Conservation (phyloP, 768 basidiomycete species). For the Trametes elegans region DNA sequence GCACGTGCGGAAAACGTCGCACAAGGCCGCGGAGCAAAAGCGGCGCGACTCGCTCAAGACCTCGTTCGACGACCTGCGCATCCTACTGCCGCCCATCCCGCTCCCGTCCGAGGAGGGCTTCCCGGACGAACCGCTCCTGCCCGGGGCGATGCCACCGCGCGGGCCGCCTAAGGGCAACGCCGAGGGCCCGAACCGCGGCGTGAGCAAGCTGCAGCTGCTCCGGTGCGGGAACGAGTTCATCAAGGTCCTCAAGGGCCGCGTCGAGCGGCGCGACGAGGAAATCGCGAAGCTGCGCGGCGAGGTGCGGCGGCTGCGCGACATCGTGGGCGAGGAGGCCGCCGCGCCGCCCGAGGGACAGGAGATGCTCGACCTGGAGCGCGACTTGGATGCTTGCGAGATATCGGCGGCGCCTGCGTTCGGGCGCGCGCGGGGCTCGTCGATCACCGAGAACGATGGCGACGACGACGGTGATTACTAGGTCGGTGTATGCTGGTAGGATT, state of each 20-base stretch:
- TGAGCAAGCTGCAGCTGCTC: constrained; percentile 90
- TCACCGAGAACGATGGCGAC: constrained; percentile 14
- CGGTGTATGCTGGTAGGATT: not conserved
- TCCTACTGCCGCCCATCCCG: constrained; percentile 85
- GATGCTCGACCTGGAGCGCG: constrained; percentile 51
- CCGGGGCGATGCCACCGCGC: constrained; percentile 86
- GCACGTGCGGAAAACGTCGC: constrained; percentile 70
- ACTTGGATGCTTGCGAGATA: constrained; percentile 56
- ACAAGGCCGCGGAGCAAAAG: constrained; percentile 97
- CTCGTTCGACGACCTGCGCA: constrained; percentile 83
- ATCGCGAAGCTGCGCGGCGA: constrained; percentile 66
- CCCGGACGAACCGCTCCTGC: constrained; percentile 72
- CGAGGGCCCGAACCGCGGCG: constrained; percentile 93
- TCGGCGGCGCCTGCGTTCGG: constrained; percentile 24
- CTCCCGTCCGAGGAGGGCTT: constrained; percentile 72
- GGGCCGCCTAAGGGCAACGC: constrained; percentile 82
- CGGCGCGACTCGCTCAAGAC: constrained; percentile 95
- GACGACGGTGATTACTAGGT: constrained; percentile 7
- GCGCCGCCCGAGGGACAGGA: constrained; percentile 37
- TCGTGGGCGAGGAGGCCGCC: constrained; percentile 34
- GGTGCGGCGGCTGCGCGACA: constrained; percentile 53
- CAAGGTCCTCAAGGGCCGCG: constrained; percentile 66
- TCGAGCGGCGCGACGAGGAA: constrained; percentile 80
- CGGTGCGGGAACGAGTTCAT: constrained; percentile 92
- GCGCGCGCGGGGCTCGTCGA: constrained; percentile 17